Evolutionary conservation across 495 filamentous ascomycete species (phyloP), one percentile per base, ranked within the genome.

Genomic region (Echria macrotheca): DNA sequence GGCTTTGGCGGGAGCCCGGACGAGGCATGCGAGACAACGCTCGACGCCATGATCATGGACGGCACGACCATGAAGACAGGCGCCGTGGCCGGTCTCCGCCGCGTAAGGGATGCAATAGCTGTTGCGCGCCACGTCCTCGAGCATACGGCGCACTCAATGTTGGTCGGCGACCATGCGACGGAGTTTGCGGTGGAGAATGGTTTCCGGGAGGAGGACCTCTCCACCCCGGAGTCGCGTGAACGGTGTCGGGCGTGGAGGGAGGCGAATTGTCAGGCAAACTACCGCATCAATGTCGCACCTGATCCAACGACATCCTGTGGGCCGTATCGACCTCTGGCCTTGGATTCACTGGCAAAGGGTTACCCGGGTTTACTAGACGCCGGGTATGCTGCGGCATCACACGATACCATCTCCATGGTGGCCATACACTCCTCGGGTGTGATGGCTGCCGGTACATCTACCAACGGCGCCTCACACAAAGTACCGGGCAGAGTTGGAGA

Each of bases 351-450:
- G 41, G 22, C 19, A 19, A 24, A n/a, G 14, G 18, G 42, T 26
- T 17, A 2, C 32, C 8, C 1, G 55, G 47, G 29, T 31, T 25
- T 8, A 19, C 15, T 11, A 29, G 40, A 0, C 14, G 41, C 9
- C 8, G 49, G 32, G 14, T 25, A 28, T 24, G 50, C 33, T 19
- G 36, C 18, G 31, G 24, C 24, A 9, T 56, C 52, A 26, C 70
- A 76, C 47, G 72, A 76, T 41, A 76, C 72, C 4, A 73, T 76
- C 24, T 74, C 71, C 0, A 68, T 73, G 68, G 66, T 76, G 26
- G 66, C 57, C 12, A 63, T 76, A 24, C 52, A 67, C 41, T 11
- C 37, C 11, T 28, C 42, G 12, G 70, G 71, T 28, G 17, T 22
- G 4, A 74, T 74, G 71, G 72, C 71, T 4, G 67, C 71, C 1